phyloP scores from a whole-genome alignment of 2,329 filamentous ascomycete species.

The Aspergillus hiratsukae region DNA sequence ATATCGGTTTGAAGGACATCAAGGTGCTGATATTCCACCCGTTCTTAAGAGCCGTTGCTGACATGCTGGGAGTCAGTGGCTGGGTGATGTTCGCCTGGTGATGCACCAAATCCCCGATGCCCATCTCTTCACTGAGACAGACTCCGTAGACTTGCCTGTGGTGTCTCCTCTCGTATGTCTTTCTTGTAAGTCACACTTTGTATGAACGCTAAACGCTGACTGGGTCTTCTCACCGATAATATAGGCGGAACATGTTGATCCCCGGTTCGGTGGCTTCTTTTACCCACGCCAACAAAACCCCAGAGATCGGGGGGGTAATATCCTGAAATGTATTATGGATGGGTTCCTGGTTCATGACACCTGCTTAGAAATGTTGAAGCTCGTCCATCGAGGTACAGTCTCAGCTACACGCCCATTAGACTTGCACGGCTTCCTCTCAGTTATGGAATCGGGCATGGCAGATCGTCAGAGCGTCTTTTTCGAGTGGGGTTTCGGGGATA shows the following conservation, averaged over 20 bases:
- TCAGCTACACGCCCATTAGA: background rate
- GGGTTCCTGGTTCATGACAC: background rate
- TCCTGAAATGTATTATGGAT: background rate
- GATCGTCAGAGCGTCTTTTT: constrained; percentile 5
- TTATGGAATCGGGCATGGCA: background rate
- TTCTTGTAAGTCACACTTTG: background rate
- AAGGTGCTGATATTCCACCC: background rate
- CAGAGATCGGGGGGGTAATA: background rate
- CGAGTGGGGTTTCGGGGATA: constrained; percentile 4
- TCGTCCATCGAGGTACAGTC: background rate
- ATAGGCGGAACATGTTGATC: background rate
- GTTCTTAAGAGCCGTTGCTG: background rate
- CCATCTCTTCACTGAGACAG: background rate
- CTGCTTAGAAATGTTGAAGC: background rate
- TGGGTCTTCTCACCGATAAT: background rate
- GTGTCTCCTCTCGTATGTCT: background rate
- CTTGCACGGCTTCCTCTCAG: background rate
- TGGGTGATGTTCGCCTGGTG: background rate
- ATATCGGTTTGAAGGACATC: background rate
- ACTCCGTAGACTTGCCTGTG: background rate
- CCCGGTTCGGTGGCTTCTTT: background rate
- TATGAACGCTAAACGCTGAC: too few species aligned
- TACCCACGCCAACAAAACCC: background rate
- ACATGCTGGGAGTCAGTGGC: background rate
- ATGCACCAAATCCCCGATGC: background rate